These are phyloP conservation scores for Saccharomyces jurei DNA, from an alignment of 805 yeast species.

Conservation along the genomic window DNA sequence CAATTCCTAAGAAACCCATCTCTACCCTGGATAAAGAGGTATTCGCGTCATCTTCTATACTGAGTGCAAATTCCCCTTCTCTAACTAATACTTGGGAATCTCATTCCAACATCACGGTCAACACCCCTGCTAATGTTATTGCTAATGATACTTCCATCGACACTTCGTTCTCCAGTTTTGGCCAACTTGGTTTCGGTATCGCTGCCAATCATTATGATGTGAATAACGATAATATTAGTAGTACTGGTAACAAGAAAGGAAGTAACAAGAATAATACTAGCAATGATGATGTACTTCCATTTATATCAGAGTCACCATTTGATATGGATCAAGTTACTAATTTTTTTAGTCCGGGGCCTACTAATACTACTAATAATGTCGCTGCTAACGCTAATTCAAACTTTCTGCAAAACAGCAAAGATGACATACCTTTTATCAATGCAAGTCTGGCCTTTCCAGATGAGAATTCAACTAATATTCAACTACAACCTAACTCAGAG, in stretches of 20 bases:
- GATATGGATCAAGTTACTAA: background rate
- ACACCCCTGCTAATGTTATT: background rate
- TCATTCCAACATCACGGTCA: background rate
- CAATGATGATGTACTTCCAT: background rate
- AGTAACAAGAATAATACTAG: constrained; percentile 6
- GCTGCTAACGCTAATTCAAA: background rate
- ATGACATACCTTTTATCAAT: constrained; percentile 21
- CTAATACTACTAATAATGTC: background rate
- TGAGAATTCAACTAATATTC: constrained; percentile 7
- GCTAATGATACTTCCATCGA: background rate
- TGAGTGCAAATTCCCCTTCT: background rate
- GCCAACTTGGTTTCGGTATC: constrained; percentile 10
- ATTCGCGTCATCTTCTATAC: background rate
- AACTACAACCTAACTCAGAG: background rate
- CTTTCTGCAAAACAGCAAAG: background rate
- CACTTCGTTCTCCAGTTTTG: constrained; percentile 12
- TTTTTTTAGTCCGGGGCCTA: background rate
- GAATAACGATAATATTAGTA: constrained; percentile 1
- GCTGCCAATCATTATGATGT: constrained; percentile 4
- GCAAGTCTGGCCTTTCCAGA: constrained; percentile 27
- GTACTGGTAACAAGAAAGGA: background rate
- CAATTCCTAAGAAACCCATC: constrained; percentile 42
- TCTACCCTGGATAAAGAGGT: background rate
- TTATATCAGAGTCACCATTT: background rate
- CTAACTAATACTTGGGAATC: constrained; percentile 10